phyloP scores from a whole-genome alignment of 805 yeast genomes.

The Candida mattraensis region DNA sequence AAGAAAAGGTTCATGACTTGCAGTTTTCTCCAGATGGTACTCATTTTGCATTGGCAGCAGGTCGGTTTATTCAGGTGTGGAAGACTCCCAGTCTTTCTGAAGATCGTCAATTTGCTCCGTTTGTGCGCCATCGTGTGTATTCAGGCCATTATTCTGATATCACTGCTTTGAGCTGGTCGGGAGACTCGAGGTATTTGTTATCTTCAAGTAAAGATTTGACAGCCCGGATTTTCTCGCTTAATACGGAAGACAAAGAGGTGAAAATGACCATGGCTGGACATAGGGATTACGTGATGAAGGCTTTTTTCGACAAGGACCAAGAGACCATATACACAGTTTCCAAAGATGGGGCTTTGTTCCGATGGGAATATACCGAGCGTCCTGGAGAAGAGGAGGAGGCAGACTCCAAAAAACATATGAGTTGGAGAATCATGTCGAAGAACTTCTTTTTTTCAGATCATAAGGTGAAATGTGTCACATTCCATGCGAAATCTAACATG shows the following conservation, averaged over 20 bases:
- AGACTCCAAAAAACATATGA: constrained; percentile 45
- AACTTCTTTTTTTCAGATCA: constrained; percentile 73
- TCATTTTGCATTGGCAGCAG: constrained; percentile 81
- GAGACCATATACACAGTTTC: constrained; percentile 89
- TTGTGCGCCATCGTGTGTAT: constrained; percentile 83
- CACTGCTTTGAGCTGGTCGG: constrained; percentile 80
- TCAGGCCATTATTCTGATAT: constrained; percentile 92
- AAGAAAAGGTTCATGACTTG: constrained; percentile 69
- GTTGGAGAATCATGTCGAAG: constrained; percentile 83
- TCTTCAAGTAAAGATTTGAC: constrained; percentile 90
- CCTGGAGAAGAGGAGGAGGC: constrained; percentile 48
- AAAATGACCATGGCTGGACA: constrained; percentile 91
- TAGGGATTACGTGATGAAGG: constrained; percentile 81
- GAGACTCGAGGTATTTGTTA: constrained; percentile 83
- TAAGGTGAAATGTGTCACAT: constrained; percentile 76
- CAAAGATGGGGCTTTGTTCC: constrained; percentile 91
- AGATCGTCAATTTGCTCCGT: constrained; percentile 94
- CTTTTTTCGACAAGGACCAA: constrained; percentile 85
- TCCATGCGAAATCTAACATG: constrained; percentile 69
- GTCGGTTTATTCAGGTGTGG: constrained; percentile 89
- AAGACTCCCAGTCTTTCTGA: constrained; percentile 77
- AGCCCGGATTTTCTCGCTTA: constrained; percentile 76
- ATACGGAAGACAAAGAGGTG: constrained; percentile 68
- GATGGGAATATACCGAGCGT: constrained; percentile 80
- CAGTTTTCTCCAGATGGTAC: constrained; percentile 88